Evolutionary conservation across 257 asterid genomes (phyloP).

Genomic region (Verbena officinalis): DNA sequence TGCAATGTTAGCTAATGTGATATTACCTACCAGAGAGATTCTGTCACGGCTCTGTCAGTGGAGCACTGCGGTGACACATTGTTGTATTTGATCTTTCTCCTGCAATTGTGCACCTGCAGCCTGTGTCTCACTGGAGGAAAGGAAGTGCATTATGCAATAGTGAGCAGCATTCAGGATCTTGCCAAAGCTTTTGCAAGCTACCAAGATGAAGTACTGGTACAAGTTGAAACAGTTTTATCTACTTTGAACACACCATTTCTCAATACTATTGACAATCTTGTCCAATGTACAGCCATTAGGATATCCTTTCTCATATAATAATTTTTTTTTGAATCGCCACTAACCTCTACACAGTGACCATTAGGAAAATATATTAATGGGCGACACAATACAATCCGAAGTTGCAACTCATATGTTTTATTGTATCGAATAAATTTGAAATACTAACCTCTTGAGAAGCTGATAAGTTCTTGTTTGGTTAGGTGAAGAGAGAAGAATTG

Average conservation of each 20-base stretch:
- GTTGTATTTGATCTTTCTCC: slow-evolving; percentile 30
- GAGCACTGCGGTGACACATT: slow-evolving; percentile 24
- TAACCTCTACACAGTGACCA: neutral
- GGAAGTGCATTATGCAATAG: slow-evolving; percentile 91
- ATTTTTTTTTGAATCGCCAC: slow-evolving; percentile 1
- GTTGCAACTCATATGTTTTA: slow-evolving; percentile 18
- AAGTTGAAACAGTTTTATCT: slow-evolving; percentile 24
- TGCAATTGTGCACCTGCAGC: slow-evolving; percentile 50
- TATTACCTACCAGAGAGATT: slow-evolving; percentile 16
- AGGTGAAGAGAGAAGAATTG: slow-evolving; percentile 97
- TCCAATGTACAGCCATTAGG: slow-evolving; percentile 7
- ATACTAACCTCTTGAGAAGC: slow-evolving; percentile 29
- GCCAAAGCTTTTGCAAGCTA: slow-evolving; percentile 86
- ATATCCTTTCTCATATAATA: neutral
- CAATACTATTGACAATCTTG: slow-evolving; percentile 20
- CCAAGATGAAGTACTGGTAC: slow-evolving; percentile 94
- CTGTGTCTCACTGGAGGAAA: slow-evolving; percentile 91
- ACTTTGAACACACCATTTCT: slow-evolving; percentile 13
- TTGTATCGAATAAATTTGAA: slow-evolving; percentile 22
- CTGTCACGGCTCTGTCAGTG: slow-evolving; percentile 14
- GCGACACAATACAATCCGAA: slow-evolving; percentile 10
- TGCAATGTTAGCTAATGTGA: slow-evolving; percentile 17
- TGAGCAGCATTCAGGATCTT: slow-evolving; percentile 97
- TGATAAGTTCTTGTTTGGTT: slow-evolving; percentile 33
- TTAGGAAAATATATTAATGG: neutral